Evolutionary conservation across 78 protist species (phyloP).

Genomic region (Dictyostelium intermedium): DNA sequence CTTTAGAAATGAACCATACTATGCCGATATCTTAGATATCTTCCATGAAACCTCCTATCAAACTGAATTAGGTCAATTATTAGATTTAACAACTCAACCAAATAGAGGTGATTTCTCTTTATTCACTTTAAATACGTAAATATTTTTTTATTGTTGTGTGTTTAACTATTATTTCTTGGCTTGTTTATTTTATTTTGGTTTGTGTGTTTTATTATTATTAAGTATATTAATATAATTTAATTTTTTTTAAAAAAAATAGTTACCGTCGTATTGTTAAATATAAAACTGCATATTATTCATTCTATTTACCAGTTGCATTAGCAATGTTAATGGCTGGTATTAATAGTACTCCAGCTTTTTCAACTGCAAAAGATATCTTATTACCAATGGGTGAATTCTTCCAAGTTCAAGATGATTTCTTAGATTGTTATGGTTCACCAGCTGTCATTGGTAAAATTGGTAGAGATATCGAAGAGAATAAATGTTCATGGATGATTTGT

Average conservation of each 20-base stretch:
- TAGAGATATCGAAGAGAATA: conserved; percentile 97
- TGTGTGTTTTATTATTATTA: too few species aligned
- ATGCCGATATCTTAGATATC: conserved; percentile 88
- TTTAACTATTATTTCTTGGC: too few species aligned
- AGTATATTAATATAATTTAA: not conserved
- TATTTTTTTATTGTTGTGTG: too few species aligned
- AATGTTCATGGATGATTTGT: conserved; percentile 96
- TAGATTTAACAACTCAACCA: conserved; percentile 93
- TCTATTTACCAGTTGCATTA: conserved; percentile 95
- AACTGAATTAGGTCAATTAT: conserved; percentile 97
- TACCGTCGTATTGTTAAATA: conserved; percentile 94
- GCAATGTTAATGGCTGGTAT: conserved; percentile 92
- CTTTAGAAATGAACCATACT: conserved; percentile 80
- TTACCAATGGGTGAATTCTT: conserved; percentile 95
- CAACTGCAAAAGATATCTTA: conserved; percentile 84
- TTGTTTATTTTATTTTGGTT: too few species aligned
- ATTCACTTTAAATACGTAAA: conserved; percentile 71
- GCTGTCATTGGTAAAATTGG: conserved; percentile 97
- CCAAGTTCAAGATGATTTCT: conserved; percentile 98
- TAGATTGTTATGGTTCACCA: conserved; percentile 98
- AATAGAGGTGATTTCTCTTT: conserved; percentile 80
- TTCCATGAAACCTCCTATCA: conserved; percentile 89
- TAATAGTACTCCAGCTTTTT: conserved; percentile 41
- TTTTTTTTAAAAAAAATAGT: not conserved
- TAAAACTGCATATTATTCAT: conserved; percentile 99